Conservation (phyloP, 768 basidiomycete species). For the Mycena belliarum region DNA sequence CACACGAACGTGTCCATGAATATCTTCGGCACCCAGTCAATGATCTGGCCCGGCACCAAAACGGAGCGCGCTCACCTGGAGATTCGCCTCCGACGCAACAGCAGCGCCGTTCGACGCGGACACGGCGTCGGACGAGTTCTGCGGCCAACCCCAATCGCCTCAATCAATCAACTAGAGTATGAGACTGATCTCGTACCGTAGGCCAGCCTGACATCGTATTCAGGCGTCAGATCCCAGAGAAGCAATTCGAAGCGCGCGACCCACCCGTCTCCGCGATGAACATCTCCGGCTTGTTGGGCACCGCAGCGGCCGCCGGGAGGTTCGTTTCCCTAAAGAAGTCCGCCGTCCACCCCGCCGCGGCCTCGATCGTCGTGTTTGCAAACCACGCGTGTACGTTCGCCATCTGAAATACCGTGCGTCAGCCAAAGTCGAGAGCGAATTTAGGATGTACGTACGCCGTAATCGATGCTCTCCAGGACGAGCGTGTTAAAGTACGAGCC, state of each 20-base stretch:
- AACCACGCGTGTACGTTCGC: conserved; percentile 79
- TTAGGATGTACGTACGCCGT: conserved; percentile 47
- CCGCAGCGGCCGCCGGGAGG: conserved; percentile 50
- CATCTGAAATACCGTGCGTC: conserved; percentile 47
- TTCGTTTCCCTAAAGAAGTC: conserved; percentile 75
- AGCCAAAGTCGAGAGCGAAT: background rate
- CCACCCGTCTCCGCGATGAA: conserved; percentile 92
- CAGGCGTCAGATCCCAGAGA: background rate
- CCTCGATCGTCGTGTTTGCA: conserved; percentile 67
- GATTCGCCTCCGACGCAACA: conserved; percentile 55
- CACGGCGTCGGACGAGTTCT: conserved; percentile 61
- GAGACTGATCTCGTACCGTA: conserved; percentile 44
- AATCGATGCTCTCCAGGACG: conserved; percentile 65
- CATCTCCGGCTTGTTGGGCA: conserved; percentile 76
- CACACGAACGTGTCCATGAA: conserved; percentile 91
- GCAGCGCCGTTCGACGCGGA: conserved; percentile 71
- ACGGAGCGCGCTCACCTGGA: conserved; percentile 49
- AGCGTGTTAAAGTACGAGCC: conserved; percentile 80
- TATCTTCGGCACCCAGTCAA: conserved; percentile 44
- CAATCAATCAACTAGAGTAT: too few species aligned
- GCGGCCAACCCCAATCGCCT: background rate
- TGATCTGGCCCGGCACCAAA: background rate
- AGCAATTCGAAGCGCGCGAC: conserved; percentile 16
- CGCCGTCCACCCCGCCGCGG: conserved; percentile 80
- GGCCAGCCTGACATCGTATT: conserved; percentile 50